Conservation (phyloP, 2,329 filamentous ascomycete genomes). For the Ophiostoma piceae region DNA sequence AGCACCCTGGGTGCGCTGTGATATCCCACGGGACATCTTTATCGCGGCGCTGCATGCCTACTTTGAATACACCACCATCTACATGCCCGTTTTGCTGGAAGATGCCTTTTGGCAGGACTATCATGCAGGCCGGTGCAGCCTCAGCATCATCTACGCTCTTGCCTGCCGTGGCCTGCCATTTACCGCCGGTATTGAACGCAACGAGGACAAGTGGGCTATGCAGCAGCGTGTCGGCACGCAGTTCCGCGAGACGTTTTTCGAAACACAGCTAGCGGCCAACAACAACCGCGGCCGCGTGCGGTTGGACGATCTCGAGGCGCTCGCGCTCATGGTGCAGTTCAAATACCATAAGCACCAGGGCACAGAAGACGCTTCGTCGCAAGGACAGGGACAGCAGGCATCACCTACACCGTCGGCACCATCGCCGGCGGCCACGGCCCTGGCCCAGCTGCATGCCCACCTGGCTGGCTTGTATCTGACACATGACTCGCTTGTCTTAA, state of each 20-base stretch:
- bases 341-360: constrained; percentile 18
- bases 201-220: constrained; percentile 26
- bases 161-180: constrained; percentile 30
- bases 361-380: background rate
- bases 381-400: background rate
- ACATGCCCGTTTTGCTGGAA: constrained; percentile 28
- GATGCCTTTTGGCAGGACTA: constrained; percentile 32
- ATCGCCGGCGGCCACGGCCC: background rate
- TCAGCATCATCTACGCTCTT: constrained; percentile 28
- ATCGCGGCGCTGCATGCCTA: constrained; percentile 27
- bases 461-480: constrained; percentile 29
- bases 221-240: constrained; percentile 28
- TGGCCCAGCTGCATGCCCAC: constrained; percentile 19
- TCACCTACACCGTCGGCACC: background rate
- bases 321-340: constrained; percentile 28
- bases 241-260: constrained; percentile 29
- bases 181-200: constrained; percentile 10
- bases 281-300: constrained; percentile 14
- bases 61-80: constrained; percentile 29
- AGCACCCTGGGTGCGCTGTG: constrained; percentile 21
- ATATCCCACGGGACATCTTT: constrained; percentile 20
- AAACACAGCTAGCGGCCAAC: constrained; percentile 21
- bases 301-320: constrained; percentile 28
- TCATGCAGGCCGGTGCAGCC: constrained; percentile 26
- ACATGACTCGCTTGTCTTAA: constrained; percentile 30